A percentile compares a stretch with the other conserved stretches of the same genome.
phyloP scores from a whole-genome alignment of 176 grass and related monocot species.

The Microstegium vimineum region DNA sequence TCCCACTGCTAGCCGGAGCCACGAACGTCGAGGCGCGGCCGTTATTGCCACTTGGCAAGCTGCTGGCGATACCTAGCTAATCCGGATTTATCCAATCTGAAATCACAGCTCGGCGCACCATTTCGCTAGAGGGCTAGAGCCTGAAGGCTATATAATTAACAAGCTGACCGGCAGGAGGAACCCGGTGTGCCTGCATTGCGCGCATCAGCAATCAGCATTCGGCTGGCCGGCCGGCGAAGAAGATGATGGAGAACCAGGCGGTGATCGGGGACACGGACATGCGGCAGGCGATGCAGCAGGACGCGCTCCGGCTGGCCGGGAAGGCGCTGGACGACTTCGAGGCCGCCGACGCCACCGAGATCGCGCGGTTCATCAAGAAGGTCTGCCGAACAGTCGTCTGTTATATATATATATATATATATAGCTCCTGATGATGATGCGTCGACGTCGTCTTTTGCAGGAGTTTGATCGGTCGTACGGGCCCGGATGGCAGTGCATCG shows the following conservation, averaged over 20 bases:
- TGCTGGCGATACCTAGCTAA: not conserved
- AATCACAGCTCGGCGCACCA: not conserved
- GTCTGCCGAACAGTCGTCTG: too few relatives aligned
- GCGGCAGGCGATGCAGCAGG: slow-evolving; percentile 41
- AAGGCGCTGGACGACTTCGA: slow-evolving; percentile 60
- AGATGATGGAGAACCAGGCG: slow-evolving; percentile 63
- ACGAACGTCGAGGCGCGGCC: not conserved
- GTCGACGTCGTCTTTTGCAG: not conserved
- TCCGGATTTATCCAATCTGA: not conserved
- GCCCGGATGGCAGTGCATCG: slow-evolving; percentile 56
- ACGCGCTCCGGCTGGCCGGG: slow-evolving; percentile 43
- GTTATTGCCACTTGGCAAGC: not conserved
- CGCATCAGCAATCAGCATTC: not conserved
- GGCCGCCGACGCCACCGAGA: slow-evolving; percentile 42
- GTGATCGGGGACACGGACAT: slow-evolving; percentile 64
- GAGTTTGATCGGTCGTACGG: slow-evolving; percentile 51
- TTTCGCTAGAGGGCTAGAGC: not conserved
- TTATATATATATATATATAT: too few relatives aligned
- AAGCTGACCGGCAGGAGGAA: not conserved
- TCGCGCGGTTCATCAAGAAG: slow-evolving; percentile 57
- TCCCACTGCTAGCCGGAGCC: not conserved
- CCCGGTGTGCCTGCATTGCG: not conserved
- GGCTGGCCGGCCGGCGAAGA: not conserved
- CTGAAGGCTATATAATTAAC: too few relatives aligned
- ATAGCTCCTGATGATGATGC: not conserved